phyloP scores from a whole-genome alignment of 2,329 filamentous ascomycete genomes.

The Parasarocladium wereldwijsianum region DNA sequence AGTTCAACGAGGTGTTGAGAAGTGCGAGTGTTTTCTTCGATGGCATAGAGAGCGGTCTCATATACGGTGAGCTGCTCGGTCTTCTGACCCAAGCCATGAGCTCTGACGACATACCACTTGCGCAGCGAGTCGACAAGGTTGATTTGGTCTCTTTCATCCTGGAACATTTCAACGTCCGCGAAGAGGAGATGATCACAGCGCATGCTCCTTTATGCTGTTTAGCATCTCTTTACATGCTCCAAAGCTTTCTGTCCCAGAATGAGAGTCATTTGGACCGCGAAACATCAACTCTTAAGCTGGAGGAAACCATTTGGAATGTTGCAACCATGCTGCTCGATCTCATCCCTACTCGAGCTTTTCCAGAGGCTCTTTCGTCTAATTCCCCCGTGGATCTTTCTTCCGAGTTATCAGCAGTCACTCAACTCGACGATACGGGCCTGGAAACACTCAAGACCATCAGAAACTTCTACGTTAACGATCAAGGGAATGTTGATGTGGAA shows the following conservation, averaged over 20 bases:
- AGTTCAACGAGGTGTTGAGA: slow-evolving; percentile 75
- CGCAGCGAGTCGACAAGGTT: slow-evolving; percentile 47
- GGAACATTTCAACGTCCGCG: slow-evolving; percentile 76
- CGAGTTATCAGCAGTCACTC: no score
- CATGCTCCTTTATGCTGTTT: slow-evolving; percentile 60
- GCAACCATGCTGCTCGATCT: slow-evolving; percentile 44
- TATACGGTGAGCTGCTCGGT: slow-evolving; percentile 69
- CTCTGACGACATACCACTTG: slow-evolving; percentile 24
- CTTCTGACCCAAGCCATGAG: slow-evolving; percentile 49
- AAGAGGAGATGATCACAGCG: slow-evolving; percentile 86
- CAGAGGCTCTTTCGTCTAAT: no score
- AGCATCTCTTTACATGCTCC: slow-evolving; percentile 48
- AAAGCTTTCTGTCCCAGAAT: slow-evolving; percentile 21
- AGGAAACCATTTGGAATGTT: slow-evolving; percentile 28
- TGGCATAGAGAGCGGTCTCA: slow-evolving; percentile 84
- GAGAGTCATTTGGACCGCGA: neutral
- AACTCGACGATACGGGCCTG: no score
- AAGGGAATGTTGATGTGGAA: slow-evolving; percentile 51
- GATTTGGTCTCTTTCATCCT: slow-evolving; percentile 70
- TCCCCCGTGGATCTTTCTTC: no score
- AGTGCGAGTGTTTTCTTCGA: slow-evolving; percentile 96
- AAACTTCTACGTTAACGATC: slow-evolving; percentile 54
- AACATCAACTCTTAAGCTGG: slow-evolving; percentile 11
- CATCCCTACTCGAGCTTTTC: slow-evolving; percentile 50
- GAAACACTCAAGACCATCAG: slow-evolving; percentile 44